Conservation (phyloP, 2,329 filamentous ascomycete genomes). For the Diplodia seriata region DNA sequence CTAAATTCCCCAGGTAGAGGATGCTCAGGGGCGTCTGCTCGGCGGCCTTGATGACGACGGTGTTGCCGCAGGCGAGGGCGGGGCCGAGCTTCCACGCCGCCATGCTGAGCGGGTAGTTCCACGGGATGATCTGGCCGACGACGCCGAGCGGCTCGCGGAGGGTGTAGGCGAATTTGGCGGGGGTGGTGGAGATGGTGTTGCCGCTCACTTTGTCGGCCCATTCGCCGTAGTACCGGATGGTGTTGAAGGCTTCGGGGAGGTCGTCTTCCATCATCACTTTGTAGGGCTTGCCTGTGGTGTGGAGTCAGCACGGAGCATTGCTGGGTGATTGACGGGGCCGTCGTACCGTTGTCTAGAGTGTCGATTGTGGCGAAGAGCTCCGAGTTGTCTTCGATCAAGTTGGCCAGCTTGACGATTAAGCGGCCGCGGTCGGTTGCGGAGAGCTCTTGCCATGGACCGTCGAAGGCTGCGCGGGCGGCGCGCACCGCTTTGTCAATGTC, state of each 20-base stretch:
- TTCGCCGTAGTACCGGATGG: constrained; percentile 77
- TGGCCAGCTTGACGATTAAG: constrained; percentile 72
- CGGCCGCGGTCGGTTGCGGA: constrained; percentile 71
- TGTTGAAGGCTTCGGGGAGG: constrained; percentile 64
- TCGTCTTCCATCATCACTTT: constrained; percentile 69
- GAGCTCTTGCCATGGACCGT: constrained; percentile 71
- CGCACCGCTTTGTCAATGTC: constrained; percentile 75
- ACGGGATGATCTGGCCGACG: constrained; percentile 49
- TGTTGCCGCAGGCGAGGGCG: constrained; percentile 64
- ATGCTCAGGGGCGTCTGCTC: constrained; percentile 63
- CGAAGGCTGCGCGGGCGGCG: constrained; percentile 73
- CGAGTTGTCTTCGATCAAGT: constrained; percentile 70
- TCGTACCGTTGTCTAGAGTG: constrained; percentile 74
- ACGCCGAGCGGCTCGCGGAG: constrained; percentile 70
- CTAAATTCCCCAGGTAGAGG: constrained; percentile 58
- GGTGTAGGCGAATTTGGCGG: constrained; percentile 76
- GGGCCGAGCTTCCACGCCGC: constrained; percentile 62
- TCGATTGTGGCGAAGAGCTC: constrained; percentile 71
- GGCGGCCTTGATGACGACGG: constrained; percentile 63
- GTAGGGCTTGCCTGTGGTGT: constrained; percentile 65
- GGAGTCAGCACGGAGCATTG: neutral
- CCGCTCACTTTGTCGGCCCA: constrained; percentile 82
- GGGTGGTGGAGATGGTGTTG: constrained; percentile 73
- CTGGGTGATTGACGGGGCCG: neutral
- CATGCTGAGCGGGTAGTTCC: constrained; percentile 60